Evolutionary conservation across 1,139 yeast genomes (phyloP).

Genomic region (Suhomyces maxii): DNA sequence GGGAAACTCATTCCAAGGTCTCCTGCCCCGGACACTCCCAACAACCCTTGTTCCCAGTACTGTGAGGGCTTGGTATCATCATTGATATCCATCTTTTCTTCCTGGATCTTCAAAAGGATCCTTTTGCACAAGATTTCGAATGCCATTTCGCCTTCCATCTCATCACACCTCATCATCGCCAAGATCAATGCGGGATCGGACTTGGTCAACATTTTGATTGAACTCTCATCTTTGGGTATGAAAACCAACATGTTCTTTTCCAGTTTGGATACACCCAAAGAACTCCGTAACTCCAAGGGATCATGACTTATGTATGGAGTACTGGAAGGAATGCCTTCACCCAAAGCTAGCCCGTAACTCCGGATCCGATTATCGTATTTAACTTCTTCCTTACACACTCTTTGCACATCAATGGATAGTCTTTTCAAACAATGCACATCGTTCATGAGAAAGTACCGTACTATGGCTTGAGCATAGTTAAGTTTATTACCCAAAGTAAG

Average conservation of each 20-base stretch:
- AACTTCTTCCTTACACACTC: conserved; percentile 10
- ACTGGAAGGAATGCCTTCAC: conserved; percentile 5
- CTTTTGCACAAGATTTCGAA: conserved; percentile 17
- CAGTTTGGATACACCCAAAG: conserved; percentile 5
- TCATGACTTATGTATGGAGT: conserved; percentile 7
- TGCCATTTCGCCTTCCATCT: conserved; percentile 17
- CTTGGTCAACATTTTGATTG: conserved; percentile 1
- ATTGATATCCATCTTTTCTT: conserved; percentile 4
- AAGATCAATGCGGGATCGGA: conserved; percentile 7
- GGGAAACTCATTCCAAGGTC: neutral
- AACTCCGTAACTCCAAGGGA: conserved; percentile 10
- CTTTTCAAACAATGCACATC: conserved; percentile 15
- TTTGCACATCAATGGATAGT: conserved; percentile 13
- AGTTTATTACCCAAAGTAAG: conserved; percentile 12
- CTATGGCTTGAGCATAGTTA: conserved; percentile 15
- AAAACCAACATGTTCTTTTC: conserved; percentile 12
- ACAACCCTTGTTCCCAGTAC: conserved; percentile 5
- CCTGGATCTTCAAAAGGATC: conserved; percentile 16
- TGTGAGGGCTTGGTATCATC: neutral
- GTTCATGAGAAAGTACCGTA: conserved; percentile 16
- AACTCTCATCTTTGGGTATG: conserved; percentile 11
- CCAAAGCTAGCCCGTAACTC: conserved; percentile 2
- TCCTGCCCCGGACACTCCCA: neutral
- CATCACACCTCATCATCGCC: conserved; percentile 16
- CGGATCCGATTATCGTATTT: conserved; percentile 6